Evolutionary conservation across 192 early-diverging fungal genomes (phyloP).

Genomic region (Coemansia sp.): DNA sequence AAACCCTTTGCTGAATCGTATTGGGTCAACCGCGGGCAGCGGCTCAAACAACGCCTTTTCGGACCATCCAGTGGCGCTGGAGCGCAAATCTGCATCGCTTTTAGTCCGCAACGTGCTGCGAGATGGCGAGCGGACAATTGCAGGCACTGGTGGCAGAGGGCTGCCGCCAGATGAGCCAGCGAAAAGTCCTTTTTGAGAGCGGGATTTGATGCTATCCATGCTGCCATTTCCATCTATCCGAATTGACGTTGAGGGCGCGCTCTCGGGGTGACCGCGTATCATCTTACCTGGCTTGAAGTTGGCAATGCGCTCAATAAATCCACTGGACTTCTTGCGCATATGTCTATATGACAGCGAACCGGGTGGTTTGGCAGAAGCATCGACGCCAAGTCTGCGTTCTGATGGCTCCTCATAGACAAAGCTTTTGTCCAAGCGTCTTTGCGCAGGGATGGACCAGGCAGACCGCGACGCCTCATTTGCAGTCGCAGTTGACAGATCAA

Average conservation of each 20-base stretch:
- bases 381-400: not conserved
- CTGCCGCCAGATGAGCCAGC: constrained; percentile 5
- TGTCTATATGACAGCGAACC: constrained; percentile 8
- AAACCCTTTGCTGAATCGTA: constrained; percentile 51
- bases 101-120: constrained; percentile 14
- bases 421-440: not conserved
- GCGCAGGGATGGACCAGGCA: not conserved
- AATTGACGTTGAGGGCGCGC: not conserved
- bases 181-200: constrained; percentile 29
- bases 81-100: constrained; percentile 22
- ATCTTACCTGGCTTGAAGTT: constrained; percentile 15
- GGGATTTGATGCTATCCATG: constrained; percentile 37
- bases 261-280: not conserved
- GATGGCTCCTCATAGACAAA: not conserved
- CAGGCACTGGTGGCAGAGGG: not conserved
- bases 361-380: not conserved
- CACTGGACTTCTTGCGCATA: constrained; percentile 37
- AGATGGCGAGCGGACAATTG: constrained; percentile 1
- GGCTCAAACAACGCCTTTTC: constrained; percentile 28
- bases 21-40: constrained; percentile 36
- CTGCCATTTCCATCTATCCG: not conserved
- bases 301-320: constrained; percentile 38
- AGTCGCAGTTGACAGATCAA: constrained; percentile 11
- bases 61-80: constrained; percentile 19
- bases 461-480: not conserved